Conservation (phyloP, 441 rosid species). For the Adansonia grandidieri region DNA sequence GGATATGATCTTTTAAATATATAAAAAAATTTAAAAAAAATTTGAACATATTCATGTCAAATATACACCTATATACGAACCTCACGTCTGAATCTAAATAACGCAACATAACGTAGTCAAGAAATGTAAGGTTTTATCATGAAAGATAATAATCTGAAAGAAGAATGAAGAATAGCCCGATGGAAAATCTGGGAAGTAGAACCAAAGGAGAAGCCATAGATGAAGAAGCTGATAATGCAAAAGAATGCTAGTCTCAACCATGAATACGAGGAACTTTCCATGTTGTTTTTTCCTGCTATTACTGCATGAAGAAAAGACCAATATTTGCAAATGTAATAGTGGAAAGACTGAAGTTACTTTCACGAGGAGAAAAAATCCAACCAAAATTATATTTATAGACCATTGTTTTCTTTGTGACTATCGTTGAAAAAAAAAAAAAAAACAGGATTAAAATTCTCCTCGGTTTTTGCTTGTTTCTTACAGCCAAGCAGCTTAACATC, state of each 20-base stretch:
- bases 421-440: not conserved
- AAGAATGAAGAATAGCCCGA: slow-evolving; percentile 22
- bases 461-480: not conserved
- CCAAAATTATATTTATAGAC: not conserved
- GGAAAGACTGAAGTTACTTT: not conserved
- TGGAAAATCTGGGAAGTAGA: slow-evolving; percentile 21
- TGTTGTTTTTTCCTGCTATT: slow-evolving; percentile 11
- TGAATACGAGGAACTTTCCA: slow-evolving; percentile 23
- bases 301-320: not conserved
- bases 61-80: too few species aligned
- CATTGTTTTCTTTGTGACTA: not conserved
- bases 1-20: too few species aligned
- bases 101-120: too few species aligned
- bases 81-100: too few species aligned
- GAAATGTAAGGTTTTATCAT: not conserved
- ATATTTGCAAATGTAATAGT: not conserved
- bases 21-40: too few species aligned
- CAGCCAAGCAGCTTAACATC: not conserved
- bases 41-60: too few species aligned
- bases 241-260: slow-evolving; percentile 29
- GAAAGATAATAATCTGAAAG: not conserved
- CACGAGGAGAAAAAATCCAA: not conserved
- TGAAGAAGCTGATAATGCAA: slow-evolving; percentile 17
- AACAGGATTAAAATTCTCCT: not conserved
- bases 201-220: slow-evolving; percentile 1